Conservation (phyloP, 441 rosid genomes). For the Erodium texanum region DNA sequence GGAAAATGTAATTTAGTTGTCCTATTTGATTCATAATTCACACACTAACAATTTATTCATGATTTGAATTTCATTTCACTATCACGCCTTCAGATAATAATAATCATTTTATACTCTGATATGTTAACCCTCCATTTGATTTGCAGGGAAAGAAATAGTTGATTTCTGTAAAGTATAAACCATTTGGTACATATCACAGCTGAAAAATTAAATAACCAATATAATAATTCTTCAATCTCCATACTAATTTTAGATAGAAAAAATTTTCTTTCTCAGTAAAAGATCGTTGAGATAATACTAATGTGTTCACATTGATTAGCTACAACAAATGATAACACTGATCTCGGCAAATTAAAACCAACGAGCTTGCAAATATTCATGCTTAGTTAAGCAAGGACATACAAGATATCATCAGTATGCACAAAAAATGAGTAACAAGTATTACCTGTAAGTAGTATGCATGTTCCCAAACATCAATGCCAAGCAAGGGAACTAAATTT, state of each 20-base stretch:
- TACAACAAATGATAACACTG: neutral
- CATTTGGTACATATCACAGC: too few relatives aligned
- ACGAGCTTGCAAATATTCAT: neutral
- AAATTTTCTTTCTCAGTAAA: too few relatives aligned
- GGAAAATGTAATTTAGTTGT: neutral
- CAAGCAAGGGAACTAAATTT: constrained; percentile 70
- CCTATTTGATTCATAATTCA: neutral
- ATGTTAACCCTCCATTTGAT: too few relatives aligned
- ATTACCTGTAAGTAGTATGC: constrained; percentile 95
- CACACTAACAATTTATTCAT: neutral
- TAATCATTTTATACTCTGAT: too few relatives aligned
- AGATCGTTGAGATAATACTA: neutral
- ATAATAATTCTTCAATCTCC: neutral
- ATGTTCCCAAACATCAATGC: constrained; percentile 98
- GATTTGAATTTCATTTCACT: neutral
- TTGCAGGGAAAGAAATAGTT: too few relatives aligned
- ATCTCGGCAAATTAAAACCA: neutral
- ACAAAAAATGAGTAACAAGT: neutral
- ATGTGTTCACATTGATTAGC: neutral
- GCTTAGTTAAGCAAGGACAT: too few relatives aligned
- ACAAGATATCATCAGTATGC: neutral
- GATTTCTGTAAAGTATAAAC: too few relatives aligned
- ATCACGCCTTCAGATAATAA: neutral
- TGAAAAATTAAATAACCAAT: neutral
- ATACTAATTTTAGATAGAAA: too few relatives aligned